These are phyloP conservation scores for Raddia guianensis DNA, from an alignment of 176 grass and related monocot genomes.

Conservation along the genomic window DNA sequence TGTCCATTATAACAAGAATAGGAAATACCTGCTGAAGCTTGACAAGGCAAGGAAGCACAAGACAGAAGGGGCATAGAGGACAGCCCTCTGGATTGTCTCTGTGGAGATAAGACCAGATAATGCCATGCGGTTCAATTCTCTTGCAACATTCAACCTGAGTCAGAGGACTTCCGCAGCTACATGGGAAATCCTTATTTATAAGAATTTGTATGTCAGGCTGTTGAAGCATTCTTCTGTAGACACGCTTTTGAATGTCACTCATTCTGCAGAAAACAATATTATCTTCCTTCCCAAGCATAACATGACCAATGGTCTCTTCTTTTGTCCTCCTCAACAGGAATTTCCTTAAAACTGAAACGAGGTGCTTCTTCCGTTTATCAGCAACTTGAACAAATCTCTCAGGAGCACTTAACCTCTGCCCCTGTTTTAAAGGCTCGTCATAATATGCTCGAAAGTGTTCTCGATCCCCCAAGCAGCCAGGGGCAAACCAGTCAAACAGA, in stretches of 20 bases:
- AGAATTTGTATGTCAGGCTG: slow-evolving; percentile 94
- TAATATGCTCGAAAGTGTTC: slow-evolving; percentile 95
- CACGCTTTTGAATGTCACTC: slow-evolving; percentile 94
- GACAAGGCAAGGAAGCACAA: slow-evolving; percentile 94
- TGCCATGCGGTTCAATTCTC: slow-evolving; percentile 71
- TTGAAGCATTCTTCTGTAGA: slow-evolving; percentile 93
- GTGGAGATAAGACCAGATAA: slow-evolving; percentile 98
- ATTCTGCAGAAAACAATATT: slow-evolving; percentile 98
- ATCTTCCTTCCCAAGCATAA: slow-evolving; percentile 98
- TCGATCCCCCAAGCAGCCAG: slow-evolving; percentile 77
- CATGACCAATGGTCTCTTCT: slow-evolving; percentile 94
- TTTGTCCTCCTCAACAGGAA: slow-evolving; percentile 94
- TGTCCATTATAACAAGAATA: slow-evolving; percentile 28
- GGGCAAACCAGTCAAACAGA: slow-evolving; percentile 92
- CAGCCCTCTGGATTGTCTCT: slow-evolving; percentile 88
- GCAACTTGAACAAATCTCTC: slow-evolving; percentile 85
- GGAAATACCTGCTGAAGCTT: slow-evolving; percentile 91
- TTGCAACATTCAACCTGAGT: slow-evolving; percentile 88
- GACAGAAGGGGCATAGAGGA: slow-evolving; percentile 82
- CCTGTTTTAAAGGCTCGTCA: slow-evolving; percentile 87
- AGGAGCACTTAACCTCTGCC: slow-evolving; percentile 88
- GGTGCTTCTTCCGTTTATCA: slow-evolving; percentile 82
- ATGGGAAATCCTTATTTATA: slow-evolving; percentile 91
- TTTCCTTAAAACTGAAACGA: slow-evolving; percentile 78
- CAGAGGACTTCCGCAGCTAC: slow-evolving; percentile 85